phyloP scores from a whole-genome alignment of 1,284 basidiomycete species.

The Takashimella tepidaria region DNA sequence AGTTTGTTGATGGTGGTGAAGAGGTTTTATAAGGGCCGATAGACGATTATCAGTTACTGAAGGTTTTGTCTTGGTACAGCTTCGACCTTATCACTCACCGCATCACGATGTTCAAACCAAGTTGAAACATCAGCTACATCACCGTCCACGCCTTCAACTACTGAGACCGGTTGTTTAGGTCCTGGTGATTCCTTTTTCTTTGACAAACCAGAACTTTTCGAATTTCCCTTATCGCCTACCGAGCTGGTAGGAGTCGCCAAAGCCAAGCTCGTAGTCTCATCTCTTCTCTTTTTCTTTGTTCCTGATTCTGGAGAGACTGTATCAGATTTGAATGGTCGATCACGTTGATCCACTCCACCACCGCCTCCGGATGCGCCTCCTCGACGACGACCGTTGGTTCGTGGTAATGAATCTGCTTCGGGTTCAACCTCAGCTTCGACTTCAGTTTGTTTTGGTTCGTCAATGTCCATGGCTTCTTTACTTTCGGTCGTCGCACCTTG shows the following conservation, averaged over 20 bases:
- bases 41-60: neutral
- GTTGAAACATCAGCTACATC: constrained; percentile 1
- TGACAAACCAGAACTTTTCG: neutral
- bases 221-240: constrained; percentile 7
- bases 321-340: neutral
- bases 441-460: too few species aligned
- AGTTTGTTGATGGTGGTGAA: too few species aligned
- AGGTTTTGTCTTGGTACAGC: neutral
- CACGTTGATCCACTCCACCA: too few species aligned
- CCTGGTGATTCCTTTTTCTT: neutral
- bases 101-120: constrained; percentile 36
- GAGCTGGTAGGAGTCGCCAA: neutral
- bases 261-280: constrained; percentile 4
- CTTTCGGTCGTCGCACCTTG: constrained; percentile 4
- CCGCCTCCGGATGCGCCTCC: too few species aligned
- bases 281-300: neutral
- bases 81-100: constrained; percentile 13
- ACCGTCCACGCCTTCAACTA: neutral
- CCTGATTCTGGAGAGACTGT: neutral
- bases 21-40: too few species aligned
- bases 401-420: neutral
- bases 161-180: neutral
- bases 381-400: neutral
- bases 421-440: too few species aligned
- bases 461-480: constrained; percentile 13